These are phyloP conservation scores for Komagataella pseudopastoris DNA, from an alignment of 805 yeast genomes.

Conservation along the genomic window DNA sequence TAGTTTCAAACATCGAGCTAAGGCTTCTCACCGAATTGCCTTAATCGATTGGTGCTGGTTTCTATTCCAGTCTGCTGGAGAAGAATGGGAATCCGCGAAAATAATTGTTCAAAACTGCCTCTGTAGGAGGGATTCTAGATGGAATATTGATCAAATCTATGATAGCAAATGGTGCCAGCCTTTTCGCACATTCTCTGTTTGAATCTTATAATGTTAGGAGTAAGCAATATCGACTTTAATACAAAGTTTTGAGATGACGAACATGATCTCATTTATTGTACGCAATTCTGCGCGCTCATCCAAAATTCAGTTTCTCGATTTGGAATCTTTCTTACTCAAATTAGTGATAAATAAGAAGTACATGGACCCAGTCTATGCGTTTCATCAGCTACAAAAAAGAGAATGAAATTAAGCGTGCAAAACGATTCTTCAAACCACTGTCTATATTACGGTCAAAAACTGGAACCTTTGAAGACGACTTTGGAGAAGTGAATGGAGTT, in stretches of 20 bases:
- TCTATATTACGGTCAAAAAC: neutral
- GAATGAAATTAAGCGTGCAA: neutral
- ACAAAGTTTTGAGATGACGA: too few species aligned
- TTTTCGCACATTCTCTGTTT: neutral
- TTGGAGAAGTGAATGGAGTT: neutral
- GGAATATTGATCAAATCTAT: constrained; percentile 19
- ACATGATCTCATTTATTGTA: neutral
- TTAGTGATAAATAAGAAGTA: constrained; percentile 1
- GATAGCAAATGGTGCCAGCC: constrained; percentile 18
- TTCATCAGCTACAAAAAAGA: neutral
- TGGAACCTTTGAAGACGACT: neutral
- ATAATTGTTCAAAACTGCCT: constrained; percentile 35
- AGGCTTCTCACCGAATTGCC: constrained; percentile 81
- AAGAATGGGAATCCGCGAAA: constrained; percentile 32
- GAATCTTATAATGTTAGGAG: neutral
- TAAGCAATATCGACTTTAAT: too few species aligned
- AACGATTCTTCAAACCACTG: neutral
- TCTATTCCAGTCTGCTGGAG: constrained; percentile 16
- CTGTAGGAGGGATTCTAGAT: constrained; percentile 31
- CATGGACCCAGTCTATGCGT: neutral
- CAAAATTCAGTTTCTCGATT: neutral
- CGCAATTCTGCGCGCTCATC: neutral
- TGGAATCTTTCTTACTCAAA: neutral
- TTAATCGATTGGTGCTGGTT: constrained; percentile 88
- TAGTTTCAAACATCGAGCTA: constrained; percentile 31